Percentiles rank a stretch among this genome's conserved stretches.
Evolutionary conservation across 768 basidiomycete genomes (phyloP).

Genomic region (Neoboletus magnificus): DNA sequence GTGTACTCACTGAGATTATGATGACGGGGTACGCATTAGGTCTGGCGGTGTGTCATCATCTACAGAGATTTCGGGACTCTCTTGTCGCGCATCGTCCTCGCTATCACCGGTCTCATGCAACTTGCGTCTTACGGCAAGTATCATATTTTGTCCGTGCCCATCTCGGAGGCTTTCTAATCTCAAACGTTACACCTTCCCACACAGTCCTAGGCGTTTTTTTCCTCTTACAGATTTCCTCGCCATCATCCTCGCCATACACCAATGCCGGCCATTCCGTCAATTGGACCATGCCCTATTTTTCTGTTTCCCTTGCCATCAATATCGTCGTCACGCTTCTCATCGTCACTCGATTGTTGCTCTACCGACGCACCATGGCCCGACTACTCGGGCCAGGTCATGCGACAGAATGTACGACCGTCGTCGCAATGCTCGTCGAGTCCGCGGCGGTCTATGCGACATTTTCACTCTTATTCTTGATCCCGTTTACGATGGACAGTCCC

Average conservation of each 20-base stretch:
- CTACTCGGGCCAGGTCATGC: constrained; percentile 23
- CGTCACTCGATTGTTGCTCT: constrained; percentile 23
- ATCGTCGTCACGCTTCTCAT: constrained; percentile 25
- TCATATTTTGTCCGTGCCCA: not conserved
- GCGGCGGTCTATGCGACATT: constrained; percentile 30
- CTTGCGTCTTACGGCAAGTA: constrained; percentile 25
- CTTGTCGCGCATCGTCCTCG: constrained; percentile 15
- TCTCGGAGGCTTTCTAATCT: not conserved
- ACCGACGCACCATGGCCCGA: constrained; percentile 21
- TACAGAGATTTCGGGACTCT: constrained; percentile 17
- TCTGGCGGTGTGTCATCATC: constrained; percentile 31
- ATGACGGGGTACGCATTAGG: constrained; percentile 3
- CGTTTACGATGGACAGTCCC: constrained; percentile 8
- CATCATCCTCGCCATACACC: constrained; percentile 26
- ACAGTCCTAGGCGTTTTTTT: constrained; percentile 26
- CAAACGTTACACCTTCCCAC: not conserved
- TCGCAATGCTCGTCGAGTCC: constrained; percentile 27
- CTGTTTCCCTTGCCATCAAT: constrained; percentile 26
- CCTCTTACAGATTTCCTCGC: constrained; percentile 24
- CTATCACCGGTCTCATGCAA: constrained; percentile 22
- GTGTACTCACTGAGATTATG: not conserved
- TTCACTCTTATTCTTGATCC: constrained; percentile 25
- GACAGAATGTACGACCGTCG: constrained; percentile 24
- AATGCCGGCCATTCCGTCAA: constrained; percentile 12
- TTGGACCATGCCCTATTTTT: constrained; percentile 29